Conservation (phyloP, 2,329 filamentous ascomycete genomes). For the Clonostachys rosea region DNA sequence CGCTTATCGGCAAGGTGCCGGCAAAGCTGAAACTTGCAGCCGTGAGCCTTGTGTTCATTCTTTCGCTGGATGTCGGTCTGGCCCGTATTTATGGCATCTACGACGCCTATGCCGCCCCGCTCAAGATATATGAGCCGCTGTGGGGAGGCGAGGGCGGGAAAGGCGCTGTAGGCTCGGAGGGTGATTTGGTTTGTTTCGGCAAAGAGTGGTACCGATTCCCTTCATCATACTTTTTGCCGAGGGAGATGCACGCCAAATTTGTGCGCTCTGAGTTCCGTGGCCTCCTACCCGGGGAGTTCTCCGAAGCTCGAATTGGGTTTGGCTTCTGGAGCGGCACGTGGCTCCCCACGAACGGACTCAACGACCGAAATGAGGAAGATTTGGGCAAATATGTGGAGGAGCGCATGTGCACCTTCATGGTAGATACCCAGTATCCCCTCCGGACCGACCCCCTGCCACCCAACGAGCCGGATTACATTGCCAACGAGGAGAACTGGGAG, state of each 20-base stretch:
- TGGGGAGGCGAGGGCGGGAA: constrained; percentile 44
- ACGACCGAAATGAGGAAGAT: constrained; percentile 87
- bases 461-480: constrained; percentile 76
- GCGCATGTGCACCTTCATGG: constrained; percentile 72
- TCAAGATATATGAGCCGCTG: constrained; percentile 66
- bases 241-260: constrained; percentile 82
- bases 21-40: constrained; percentile 66
- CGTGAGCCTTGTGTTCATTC: constrained; percentile 55
- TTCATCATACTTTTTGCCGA: constrained; percentile 84
- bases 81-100: constrained; percentile 73
- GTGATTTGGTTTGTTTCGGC: constrained; percentile 77
- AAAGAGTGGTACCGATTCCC: constrained; percentile 99
- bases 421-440: constrained; percentile 78
- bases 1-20: constrained; percentile 67
- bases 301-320: constrained; percentile 64
- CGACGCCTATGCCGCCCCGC: constrained; percentile 77
- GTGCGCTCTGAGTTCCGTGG: constrained; percentile 87
- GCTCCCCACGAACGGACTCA: constrained; percentile 78
- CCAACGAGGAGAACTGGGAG: constrained; percentile 74
- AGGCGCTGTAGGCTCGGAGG: constrained; percentile 46
- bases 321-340: constrained; percentile 82
- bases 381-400: constrained; percentile 79
- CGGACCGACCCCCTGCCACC: constrained; percentile 45
- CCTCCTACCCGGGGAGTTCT: constrained; percentile 85
- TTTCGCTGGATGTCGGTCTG: constrained; percentile 62